A percentile compares a stretch with the other conserved stretches of the same genome.
These are phyloP conservation scores for Cadophora luteo-olivacea DNA, from an alignment of 2,329 filamentous ascomycete genomes.

Conservation along the genomic window DNA sequence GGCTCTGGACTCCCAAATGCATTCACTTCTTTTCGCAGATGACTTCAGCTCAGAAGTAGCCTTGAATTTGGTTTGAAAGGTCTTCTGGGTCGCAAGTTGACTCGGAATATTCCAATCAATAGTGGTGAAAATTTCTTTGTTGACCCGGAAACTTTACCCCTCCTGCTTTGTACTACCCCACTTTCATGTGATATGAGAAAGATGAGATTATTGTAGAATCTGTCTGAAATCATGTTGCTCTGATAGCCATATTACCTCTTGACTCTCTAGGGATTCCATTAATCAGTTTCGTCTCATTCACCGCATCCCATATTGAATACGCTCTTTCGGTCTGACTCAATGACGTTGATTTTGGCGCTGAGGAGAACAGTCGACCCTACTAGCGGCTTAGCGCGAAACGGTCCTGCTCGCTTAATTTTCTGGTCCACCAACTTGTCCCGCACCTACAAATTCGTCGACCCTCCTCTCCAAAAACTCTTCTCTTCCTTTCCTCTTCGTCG, in stretches of 20 bases:
- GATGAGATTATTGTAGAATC: background rate
- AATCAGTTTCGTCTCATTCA: background rate
- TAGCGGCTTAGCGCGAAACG: constrained; percentile 4
- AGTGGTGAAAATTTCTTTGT: background rate
- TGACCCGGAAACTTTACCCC: constrained; percentile 13
- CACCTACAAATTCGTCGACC: constrained; percentile 10
- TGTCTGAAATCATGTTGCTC: background rate
- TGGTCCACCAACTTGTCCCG: background rate
- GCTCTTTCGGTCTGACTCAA: background rate
- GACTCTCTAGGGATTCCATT: background rate
- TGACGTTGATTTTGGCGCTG: constrained; percentile 11
- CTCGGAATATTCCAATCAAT: background rate
- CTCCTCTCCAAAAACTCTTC: constrained; percentile 7
- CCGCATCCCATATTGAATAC: background rate
- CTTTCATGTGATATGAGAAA: constrained; percentile 5
- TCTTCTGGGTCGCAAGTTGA: background rate
- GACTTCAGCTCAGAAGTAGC: background rate
- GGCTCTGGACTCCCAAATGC: background rate
- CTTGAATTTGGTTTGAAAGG: background rate
- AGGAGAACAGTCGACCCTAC: background rate
- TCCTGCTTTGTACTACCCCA: constrained; percentile 12
- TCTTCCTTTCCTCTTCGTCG: constrained; percentile 22
- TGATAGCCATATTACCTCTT: background rate
- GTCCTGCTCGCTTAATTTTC: constrained; percentile 10
- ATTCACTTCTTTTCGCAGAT: background rate